phyloP scores from a whole-genome alignment of 2,329 filamentous ascomycete genomes.

The Fusarium equiseti region DNA sequence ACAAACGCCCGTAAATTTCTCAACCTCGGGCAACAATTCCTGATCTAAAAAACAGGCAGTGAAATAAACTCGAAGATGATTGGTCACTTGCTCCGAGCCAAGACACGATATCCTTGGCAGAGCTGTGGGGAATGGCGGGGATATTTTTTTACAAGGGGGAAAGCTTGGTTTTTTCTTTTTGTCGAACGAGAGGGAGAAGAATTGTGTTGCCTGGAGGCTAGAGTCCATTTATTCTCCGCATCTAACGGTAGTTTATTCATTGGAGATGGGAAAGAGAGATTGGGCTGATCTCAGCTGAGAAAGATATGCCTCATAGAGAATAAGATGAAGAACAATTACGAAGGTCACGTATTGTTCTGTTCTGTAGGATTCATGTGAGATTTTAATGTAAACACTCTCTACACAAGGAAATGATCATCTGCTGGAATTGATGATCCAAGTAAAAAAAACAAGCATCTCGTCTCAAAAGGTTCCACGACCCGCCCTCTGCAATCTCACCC shows the following conservation, averaged over 20 bases:
- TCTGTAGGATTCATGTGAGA: not conserved
- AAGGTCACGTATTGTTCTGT: not conserved
- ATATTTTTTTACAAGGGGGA: not conserved
- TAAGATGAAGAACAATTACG: not conserved
- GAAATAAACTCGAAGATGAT: slow-evolving; percentile 21
- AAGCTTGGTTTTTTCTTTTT: slow-evolving; percentile 21
- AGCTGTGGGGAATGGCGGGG: slow-evolving; percentile 25
- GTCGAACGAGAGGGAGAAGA: not conserved
- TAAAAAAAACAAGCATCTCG: not conserved
- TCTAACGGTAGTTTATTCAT: not conserved
- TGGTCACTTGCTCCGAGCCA: slow-evolving; percentile 1
- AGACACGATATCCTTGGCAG: slow-evolving; percentile 13
- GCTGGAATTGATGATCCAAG: not conserved
- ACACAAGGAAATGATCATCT: not conserved
- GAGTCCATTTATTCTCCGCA: slow-evolving; percentile 13
- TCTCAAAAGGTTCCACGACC: slow-evolving; percentile 3
- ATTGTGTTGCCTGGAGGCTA: slow-evolving; percentile 28
- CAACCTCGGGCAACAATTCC: slow-evolving; percentile 9
- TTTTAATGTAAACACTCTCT: not conserved
- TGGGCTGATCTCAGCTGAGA: not conserved
- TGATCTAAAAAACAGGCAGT: slow-evolving; percentile 31
- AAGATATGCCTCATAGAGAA: slow-evolving; percentile 12
- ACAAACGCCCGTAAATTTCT: not conserved
- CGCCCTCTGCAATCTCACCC: slow-evolving; percentile 12
- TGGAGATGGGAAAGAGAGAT: not conserved